Evolutionary conservation across 352 stramenopile genomes (phyloP).

Genomic region (Aphanomyces invadans): DNA sequence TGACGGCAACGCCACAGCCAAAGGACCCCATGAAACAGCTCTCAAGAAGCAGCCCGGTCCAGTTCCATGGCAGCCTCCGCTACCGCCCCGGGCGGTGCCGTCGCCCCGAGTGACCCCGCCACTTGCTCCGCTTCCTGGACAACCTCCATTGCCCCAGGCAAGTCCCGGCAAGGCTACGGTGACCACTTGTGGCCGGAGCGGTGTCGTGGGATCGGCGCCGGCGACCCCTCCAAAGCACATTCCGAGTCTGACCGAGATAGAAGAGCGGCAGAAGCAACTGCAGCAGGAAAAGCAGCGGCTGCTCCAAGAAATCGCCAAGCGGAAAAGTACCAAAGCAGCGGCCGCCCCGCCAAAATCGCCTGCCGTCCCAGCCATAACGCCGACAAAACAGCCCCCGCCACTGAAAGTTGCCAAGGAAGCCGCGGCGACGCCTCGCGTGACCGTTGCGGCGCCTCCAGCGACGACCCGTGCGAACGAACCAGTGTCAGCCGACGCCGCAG

Average conservation of each 20-base stretch:
- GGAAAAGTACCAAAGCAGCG: slow-evolving; percentile 1
- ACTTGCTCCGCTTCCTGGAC: no score
- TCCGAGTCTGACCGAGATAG: background rate
- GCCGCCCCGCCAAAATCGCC: background rate
- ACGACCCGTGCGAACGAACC: no score
- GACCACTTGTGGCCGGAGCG: background rate
- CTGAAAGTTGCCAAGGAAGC: no score
- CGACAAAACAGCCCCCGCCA: slow-evolving; percentile 32
- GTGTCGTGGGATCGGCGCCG: slow-evolving; percentile 13
- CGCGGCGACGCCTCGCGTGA: no score
- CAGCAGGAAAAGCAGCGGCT: slow-evolving; percentile 31
- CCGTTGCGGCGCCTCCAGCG: no score
- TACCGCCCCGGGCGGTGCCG: no score
- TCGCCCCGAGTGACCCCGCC: no score
- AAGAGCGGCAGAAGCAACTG: background rate
- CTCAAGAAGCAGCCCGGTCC: background rate
- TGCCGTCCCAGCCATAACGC: background rate
- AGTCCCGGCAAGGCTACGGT: no score
- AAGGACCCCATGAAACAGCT: background rate
- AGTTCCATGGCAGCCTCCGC: background rate
- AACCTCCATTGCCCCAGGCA: no score
- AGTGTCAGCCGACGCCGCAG: slow-evolving; percentile 22
- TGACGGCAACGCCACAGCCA: slow-evolving; percentile 36
- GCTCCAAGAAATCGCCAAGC: slow-evolving; percentile 48
- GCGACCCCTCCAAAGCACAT: no score